A percentile compares a stretch with the other conserved stretches of the same genome.
Evolutionary conservation across 441 rosid species (phyloP).

Genomic region (Theobroma grandiflorum): DNA sequence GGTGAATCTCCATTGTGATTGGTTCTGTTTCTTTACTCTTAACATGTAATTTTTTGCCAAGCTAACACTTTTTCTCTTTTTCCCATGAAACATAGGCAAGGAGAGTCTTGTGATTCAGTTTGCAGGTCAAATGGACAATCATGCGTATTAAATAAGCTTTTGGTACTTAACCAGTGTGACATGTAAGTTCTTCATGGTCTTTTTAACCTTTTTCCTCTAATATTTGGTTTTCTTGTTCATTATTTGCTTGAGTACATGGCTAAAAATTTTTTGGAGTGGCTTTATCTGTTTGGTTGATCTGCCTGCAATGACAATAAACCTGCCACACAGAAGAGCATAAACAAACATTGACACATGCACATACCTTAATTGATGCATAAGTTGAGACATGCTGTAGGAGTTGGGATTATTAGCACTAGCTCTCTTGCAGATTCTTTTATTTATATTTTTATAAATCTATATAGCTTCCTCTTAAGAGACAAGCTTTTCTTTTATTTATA

Average conservation of each 20-base stretch:
- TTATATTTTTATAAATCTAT: neutral
- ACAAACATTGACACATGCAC: neutral
- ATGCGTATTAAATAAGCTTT: constrained; percentile 85
- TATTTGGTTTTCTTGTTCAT: constrained; percentile 6
- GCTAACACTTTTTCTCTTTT: constrained; percentile 30
- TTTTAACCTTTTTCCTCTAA: neutral
- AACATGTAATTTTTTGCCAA: constrained; percentile 1
- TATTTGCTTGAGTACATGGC: constrained; percentile 17
- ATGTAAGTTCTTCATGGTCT: constrained; percentile 52
- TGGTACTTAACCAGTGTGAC: constrained; percentile 86
- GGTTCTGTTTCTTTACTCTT: constrained; percentile 24
- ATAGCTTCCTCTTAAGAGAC: neutral
- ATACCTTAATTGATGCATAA: neutral
- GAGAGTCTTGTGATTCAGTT: constrained; percentile 86
- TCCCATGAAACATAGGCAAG: constrained; percentile 63
- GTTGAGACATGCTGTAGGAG: neutral
- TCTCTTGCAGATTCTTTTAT: neutral
- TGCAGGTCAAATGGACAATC: constrained; percentile 87
- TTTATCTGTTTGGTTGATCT: constrained; percentile 15
- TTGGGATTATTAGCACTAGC: neutral
- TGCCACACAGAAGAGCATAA: neutral
- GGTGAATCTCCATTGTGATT: constrained; percentile 45
- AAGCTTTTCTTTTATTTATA: neutral
- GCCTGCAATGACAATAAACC: neutral
- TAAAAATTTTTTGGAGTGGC: constrained; percentile 3